These are phyloP conservation scores for Pythium periplocum DNA, from an alignment of 352 stramenopile genomes.

Conservation along the genomic window DNA sequence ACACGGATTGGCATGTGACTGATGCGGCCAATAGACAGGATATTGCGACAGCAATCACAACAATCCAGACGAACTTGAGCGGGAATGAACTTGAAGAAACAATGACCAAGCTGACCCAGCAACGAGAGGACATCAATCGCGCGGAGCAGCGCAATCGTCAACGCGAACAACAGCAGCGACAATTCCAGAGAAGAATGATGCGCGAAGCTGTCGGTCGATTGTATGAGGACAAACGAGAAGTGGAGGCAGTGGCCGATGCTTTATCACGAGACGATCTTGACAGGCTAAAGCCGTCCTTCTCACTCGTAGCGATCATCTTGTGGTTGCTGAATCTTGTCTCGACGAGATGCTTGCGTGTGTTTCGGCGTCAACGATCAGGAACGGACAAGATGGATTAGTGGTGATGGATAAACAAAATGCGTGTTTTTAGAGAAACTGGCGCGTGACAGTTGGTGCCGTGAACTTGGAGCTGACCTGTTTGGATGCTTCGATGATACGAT, in stretches of 20 bases:
- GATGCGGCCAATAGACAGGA: background rate
- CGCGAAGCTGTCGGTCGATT: constrained; percentile 53
- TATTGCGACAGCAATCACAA: too few species aligned
- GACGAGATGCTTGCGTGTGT: too few species aligned
- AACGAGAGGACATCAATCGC: constrained; percentile 45
- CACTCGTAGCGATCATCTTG: too few species aligned
- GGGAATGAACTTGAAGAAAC: background rate
- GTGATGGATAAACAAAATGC: too few species aligned
- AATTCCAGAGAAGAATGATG: constrained; percentile 81
- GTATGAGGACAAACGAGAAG: constrained; percentile 63
- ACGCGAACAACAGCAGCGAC: constrained; percentile 24
- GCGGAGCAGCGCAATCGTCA: constrained; percentile 30
- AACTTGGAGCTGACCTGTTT: constrained; percentile 86
- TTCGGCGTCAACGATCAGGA: too few species aligned
- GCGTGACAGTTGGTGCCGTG: constrained; percentile 70
- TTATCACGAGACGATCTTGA: too few species aligned
- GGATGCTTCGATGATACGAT: constrained; percentile 68
- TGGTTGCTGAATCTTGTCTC: too few species aligned
- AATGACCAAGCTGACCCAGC: constrained; percentile 31
- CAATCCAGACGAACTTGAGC: too few species aligned
- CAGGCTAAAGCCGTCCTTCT: too few species aligned
- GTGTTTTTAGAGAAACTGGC: constrained; percentile 66
- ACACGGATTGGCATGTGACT: background rate
- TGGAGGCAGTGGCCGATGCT: constrained; percentile 2
- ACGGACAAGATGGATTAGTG: too few species aligned